Percentiles rank a stretch among this genome's conserved stretches.
Evolutionary conservation across 164 flowering plant species (phyloP).

Genomic region (Magnolia kwangsiensis): DNA sequence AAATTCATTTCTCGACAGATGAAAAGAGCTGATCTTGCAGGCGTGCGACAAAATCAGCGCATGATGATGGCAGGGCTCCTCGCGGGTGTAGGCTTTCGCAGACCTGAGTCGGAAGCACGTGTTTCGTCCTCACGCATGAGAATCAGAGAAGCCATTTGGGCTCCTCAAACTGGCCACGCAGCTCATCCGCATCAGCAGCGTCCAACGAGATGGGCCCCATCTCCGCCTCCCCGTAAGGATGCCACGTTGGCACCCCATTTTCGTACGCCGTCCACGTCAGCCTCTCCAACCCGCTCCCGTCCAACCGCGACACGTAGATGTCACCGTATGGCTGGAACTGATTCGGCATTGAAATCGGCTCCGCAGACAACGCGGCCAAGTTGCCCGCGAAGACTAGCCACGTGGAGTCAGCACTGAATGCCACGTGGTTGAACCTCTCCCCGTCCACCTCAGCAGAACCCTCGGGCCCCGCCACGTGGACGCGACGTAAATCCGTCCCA

Average conservation of each 20-base stretch:
- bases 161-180: conserved; percentile 56
- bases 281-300: conserved; percentile 70
- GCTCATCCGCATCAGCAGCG: conserved; percentile 30
- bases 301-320: conserved; percentile 46
- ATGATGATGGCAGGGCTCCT: too few species aligned
- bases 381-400: conserved; percentile 74
- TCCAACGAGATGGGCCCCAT: conserved; percentile 23
- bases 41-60: too few species aligned
- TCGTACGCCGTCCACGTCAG: conserved; percentile 80
- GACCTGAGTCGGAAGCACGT: too few species aligned
- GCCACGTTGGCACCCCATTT: conserved; percentile 86
- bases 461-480: conserved; percentile 26
- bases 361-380: conserved; percentile 64
- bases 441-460: conserved; percentile 42
- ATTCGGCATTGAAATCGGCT: conserved; percentile 73
- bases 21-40: too few species aligned
- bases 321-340: conserved; percentile 93
- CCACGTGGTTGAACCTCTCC: conserved; percentile 67
- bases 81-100: too few species aligned
- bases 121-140: too few species aligned
- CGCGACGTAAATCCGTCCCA: conserved; percentile 7
- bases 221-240: conserved; percentile 14
- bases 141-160: conserved; percentile 47
- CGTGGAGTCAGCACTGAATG: conserved; percentile 33
- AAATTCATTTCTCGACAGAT: too few species aligned